phyloP scores from a whole-genome alignment of 2,329 filamentous ascomycete genomes.

The Diaporthe eres region DNA sequence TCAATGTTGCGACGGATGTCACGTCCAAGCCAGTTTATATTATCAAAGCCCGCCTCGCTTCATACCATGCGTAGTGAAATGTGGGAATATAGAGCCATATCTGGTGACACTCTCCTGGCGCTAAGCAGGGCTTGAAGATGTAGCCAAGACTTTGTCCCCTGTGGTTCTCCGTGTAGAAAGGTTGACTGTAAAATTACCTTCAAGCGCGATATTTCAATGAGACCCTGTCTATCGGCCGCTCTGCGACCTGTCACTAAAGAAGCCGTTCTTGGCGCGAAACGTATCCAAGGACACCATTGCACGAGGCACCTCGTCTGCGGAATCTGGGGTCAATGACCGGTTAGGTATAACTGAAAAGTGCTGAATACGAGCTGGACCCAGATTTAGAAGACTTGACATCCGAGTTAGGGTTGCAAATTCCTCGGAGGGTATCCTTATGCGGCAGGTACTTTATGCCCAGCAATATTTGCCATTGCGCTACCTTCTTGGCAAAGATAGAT shows the following conservation, averaged over 20 bases:
- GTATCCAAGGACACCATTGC: neutral
- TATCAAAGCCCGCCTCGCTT: neutral
- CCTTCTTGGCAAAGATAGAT: conserved; percentile 13
- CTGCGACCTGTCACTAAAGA: neutral
- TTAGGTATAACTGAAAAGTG: neutral
- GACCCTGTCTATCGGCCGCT: neutral
- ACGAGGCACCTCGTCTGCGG: neutral
- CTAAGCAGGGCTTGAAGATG: neutral
- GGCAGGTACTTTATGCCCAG: conserved; percentile 21
- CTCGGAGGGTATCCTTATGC: conserved; percentile 2
- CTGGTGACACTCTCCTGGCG: neutral
- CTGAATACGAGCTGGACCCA: conserved; percentile 18
- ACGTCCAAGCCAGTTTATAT: neutral
- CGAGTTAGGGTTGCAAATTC: neutral
- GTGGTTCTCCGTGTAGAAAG: neutral
- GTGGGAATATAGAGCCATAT: neutral
- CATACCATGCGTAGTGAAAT: too few relatives aligned
- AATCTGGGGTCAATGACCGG: neutral
- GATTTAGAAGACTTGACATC: neutral
- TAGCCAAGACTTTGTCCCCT: neutral
- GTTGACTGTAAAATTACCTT: neutral
- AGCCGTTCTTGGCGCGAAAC: neutral
- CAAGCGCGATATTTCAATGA: neutral
- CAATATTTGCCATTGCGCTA: neutral
- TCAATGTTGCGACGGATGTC: neutral